Conservation (phyloP, 495 filamentous ascomycete genomes). For the Gamarada debralockiae region DNA sequence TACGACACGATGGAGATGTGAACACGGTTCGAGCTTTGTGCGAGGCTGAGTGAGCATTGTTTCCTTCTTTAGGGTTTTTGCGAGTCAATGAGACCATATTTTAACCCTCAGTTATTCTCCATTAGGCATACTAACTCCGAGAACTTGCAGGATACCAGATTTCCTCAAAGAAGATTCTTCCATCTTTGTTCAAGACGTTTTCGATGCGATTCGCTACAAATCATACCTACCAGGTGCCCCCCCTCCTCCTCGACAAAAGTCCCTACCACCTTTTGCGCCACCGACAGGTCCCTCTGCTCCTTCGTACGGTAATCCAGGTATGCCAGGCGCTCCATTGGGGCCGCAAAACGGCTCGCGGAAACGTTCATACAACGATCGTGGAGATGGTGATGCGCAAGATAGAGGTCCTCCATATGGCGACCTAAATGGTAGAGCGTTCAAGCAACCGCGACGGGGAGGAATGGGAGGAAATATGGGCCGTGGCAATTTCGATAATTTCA, state of each 20-base stretch:
- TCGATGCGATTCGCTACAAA: conserved; percentile 64
- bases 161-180: conserved; percentile 84
- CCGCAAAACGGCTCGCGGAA: conserved; percentile 42
- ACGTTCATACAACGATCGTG: conserved; percentile 55
- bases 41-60: too few species aligned
- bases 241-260: conserved; percentile 31
- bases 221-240: conserved; percentile 54
- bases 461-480: conserved; percentile 30
- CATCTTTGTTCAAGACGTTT: conserved; percentile 81
- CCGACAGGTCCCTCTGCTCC: conserved; percentile 19
- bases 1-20: conserved; percentile 74
- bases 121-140: too few species aligned
- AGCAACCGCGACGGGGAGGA: conserved; percentile 70
- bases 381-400: conserved; percentile 45
- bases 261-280: conserved; percentile 24
- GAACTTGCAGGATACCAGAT: conserved; percentile 79
- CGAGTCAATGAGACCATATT: too few species aligned
- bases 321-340: conserved; percentile 22
- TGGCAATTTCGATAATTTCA: conserved; percentile 35
- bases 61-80: too few species aligned
- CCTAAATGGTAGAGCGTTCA: conserved; percentile 50
- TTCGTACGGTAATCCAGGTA: conserved; percentile 13
- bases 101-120: too few species aligned
- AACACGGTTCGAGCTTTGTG: conserved; percentile 69
- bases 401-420: conserved; percentile 24